phyloP scores from a whole-genome alignment of 345 rosid species.

The Citrus cavaleriei region DNA sequence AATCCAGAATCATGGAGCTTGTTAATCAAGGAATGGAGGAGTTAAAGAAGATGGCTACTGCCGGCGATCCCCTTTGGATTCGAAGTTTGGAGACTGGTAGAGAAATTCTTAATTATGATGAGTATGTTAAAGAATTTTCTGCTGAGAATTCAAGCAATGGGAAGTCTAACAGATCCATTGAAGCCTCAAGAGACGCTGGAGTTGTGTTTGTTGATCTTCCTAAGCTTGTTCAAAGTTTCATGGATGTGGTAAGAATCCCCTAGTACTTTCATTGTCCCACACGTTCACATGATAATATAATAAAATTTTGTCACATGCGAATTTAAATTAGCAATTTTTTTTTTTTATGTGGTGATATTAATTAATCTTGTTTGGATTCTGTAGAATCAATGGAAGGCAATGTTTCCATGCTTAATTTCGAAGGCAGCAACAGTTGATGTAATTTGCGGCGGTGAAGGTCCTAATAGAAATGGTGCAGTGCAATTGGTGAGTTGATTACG shows the following conservation, averaged over 20 bases:
- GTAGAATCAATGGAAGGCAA: constrained; percentile 94
- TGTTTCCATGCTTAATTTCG: constrained; percentile 90
- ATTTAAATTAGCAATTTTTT: too few relatives aligned
- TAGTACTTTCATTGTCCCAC: too few relatives aligned
- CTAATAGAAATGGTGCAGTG: constrained; percentile 66
- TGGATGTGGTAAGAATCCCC: constrained; percentile 65
- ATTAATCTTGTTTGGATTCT: not conserved
- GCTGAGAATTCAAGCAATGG: constrained; percentile 36
- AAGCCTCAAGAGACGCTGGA: constrained; percentile 83
- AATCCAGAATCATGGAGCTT: constrained; percentile 64
- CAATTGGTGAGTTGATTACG: constrained; percentile 58
- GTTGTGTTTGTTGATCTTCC: constrained; percentile 82
- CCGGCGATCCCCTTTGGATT: constrained; percentile 78
- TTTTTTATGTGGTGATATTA: not conserved
- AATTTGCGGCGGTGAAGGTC: constrained; percentile 74
- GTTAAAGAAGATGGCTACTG: constrained; percentile 75
- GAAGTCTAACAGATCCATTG: constrained; percentile 60
- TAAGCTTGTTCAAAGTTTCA: constrained; percentile 70
- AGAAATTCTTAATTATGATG: constrained; percentile 92
- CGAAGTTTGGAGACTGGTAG: constrained; percentile 90
- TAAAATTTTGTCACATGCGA: not conserved
- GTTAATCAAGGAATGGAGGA: constrained; percentile 80
- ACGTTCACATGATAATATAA: too few relatives aligned
- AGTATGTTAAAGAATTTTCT: constrained; percentile 71
- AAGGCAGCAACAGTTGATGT: constrained; percentile 87